Conservation (phyloP, 306 rosid genomes). For the Crataegus laevigata region DNA sequence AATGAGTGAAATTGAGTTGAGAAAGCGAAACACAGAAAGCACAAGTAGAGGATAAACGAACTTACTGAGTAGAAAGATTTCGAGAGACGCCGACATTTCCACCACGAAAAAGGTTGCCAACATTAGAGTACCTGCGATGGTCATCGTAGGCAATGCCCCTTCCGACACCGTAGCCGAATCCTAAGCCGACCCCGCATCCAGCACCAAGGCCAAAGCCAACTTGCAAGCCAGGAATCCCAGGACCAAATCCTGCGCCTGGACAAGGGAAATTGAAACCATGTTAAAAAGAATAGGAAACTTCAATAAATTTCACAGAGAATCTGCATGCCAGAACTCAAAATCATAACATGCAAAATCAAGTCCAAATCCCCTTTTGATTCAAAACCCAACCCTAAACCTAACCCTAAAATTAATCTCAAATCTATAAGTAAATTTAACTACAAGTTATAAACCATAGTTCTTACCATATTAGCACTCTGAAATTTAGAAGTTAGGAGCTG, state of each 20-base stretch:
- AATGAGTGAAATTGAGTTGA: neutral
- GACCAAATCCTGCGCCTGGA: constrained; percentile 81
- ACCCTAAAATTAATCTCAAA: too few species aligned
- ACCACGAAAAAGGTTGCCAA: constrained; percentile 42
- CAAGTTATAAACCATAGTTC: too few species aligned
- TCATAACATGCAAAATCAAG: too few species aligned
- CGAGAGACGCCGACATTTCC: neutral
- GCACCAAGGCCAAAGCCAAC: constrained; percentile 69
- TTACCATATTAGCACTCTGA: too few species aligned
- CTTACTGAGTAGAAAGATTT: constrained; percentile 58
- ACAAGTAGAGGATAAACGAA: neutral
- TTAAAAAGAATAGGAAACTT: too few species aligned
- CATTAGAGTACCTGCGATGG: constrained; percentile 53
- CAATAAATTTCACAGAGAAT: too few species aligned
- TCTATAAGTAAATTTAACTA: too few species aligned
- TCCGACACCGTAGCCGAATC: constrained; percentile 86
- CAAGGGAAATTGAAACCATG: too few species aligned
- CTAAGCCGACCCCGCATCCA: constrained; percentile 87
- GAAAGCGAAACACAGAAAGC: neutral
- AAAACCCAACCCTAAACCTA: too few species aligned
- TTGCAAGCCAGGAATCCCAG: constrained; percentile 85
- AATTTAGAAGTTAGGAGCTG: too few species aligned
- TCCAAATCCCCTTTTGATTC: too few species aligned
- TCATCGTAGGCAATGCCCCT: constrained; percentile 77
- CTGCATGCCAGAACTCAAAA: too few species aligned